Conservation (phyloP, 2,329 filamentous ascomycete species). For the Podosphaera aphanis region DNA sequence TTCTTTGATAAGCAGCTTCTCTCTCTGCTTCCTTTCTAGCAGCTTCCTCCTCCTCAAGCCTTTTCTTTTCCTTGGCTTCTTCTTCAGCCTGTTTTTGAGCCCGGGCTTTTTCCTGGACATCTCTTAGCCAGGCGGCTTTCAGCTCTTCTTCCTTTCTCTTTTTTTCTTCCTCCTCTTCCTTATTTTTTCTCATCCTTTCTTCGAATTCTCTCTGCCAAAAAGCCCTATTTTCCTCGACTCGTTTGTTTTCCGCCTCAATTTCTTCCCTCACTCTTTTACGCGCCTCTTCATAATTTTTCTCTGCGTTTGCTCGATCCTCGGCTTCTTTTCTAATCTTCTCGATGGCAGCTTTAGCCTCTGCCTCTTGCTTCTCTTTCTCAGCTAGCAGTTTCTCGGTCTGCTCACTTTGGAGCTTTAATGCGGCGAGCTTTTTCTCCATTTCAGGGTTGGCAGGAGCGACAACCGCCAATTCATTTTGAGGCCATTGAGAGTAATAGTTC, state of each 20-base stretch:
- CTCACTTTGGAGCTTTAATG: slow-evolving; percentile 27
- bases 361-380: slow-evolving; percentile 18
- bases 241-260: slow-evolving; percentile 4
- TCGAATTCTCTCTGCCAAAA: slow-evolving; percentile 7
- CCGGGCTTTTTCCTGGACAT: slow-evolving; percentile 11
- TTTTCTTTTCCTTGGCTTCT: slow-evolving; percentile 8
- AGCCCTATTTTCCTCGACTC: slow-evolving; percentile 6
- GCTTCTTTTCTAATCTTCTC: slow-evolving; percentile 23
- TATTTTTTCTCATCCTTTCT: slow-evolving; percentile 11
- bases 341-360: slow-evolving; percentile 22
- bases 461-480: slow-evolving; percentile 9
- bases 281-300: slow-evolving; percentile 5
- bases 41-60: slow-evolving; percentile 15
- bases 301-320: slow-evolving; percentile 21
- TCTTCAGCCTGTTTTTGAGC: slow-evolving; percentile 4
- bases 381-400: slow-evolving; percentile 19
- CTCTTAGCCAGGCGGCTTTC: slow-evolving; percentile 17
- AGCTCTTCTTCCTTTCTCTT: slow-evolving; percentile 23
- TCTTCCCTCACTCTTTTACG: slow-evolving; percentile 7
- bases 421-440: slow-evolving; percentile 30
- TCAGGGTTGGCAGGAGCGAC: slow-evolving; percentile 8
- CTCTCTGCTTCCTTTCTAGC: slow-evolving; percentile 6
- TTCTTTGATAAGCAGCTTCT: slow-evolving; percentile 6
- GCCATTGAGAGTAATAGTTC: slow-evolving; percentile 10
- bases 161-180: slow-evolving; percentile 17